Conservation (phyloP, 352 stramenopile genomes). For the Globisporangium megalacanthum region DNA sequence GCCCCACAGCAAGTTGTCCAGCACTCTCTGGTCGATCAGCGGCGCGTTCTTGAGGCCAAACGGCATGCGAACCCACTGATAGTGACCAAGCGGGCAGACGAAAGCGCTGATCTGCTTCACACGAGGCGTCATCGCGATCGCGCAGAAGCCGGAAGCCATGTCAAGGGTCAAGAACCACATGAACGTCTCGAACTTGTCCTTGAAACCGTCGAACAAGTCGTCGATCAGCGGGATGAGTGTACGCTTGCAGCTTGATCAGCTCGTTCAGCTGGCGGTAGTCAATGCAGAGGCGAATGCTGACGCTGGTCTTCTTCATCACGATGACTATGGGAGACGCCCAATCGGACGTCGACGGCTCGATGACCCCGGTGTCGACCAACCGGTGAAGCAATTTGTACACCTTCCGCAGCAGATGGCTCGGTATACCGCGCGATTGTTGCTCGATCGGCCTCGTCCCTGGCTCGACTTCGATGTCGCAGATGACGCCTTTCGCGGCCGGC, state of each 20-base stretch:
- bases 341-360: neutral
- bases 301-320: neutral
- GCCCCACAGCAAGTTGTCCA: too few species aligned
- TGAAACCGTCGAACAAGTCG: neutral
- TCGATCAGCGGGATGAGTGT: constrained; percentile 9
- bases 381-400: neutral
- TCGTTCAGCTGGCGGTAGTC: constrained; percentile 17
- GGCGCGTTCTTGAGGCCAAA: constrained; percentile 20
- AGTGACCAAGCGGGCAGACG: constrained; percentile 17
- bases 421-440: neutral
- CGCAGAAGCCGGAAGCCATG: constrained; percentile 13
- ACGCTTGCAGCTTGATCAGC: constrained; percentile 18
- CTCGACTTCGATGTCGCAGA: neutral
- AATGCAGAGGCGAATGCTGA: constrained; percentile 14
- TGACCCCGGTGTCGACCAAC: neutral
- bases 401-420: neutral
- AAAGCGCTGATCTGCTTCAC: constrained; percentile 15
- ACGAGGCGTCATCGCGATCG: constrained; percentile 6
- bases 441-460: neutral
- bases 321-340: neutral
- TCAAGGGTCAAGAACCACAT: constrained; percentile 9
- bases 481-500: neutral
- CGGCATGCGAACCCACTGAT: constrained; percentile 17
- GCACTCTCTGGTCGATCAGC: constrained; percentile 14
- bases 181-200: constrained; percentile 1